A percentile compares a stretch with the other conserved stretches of the same genome.
phyloP scores from a whole-genome alignment of 1,284 basidiomycete species.

The Cerioporus squamosus region DNA sequence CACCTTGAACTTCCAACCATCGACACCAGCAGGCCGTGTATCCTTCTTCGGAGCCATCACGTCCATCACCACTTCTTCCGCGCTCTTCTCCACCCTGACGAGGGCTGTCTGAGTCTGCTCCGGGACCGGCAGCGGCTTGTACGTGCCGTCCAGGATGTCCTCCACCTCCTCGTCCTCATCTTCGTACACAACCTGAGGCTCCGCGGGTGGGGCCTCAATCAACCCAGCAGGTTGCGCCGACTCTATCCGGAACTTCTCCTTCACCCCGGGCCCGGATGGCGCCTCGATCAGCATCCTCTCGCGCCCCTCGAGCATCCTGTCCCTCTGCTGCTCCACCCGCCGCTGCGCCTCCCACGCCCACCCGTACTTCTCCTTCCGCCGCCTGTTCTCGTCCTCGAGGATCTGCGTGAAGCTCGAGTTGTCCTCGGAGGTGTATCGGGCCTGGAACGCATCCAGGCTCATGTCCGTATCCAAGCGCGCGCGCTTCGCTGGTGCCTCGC shows the following conservation, averaged over 20 bases:
- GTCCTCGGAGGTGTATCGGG: slow-evolving; percentile 92
- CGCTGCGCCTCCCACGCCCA: slow-evolving; percentile 95
- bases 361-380: slow-evolving; percentile 75
- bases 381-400: slow-evolving; percentile 84
- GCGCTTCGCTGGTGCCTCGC: slow-evolving; percentile 53
- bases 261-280: slow-evolving; percentile 62
- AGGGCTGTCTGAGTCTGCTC: slow-evolving; percentile 20
- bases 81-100: slow-evolving; percentile 29
- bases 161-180: slow-evolving; percentile 30
- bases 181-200: slow-evolving; percentile 35
- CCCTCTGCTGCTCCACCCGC: slow-evolving; percentile 69
- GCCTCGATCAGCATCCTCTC: slow-evolving; percentile 74
- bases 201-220: slow-evolving; percentile 44
- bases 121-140: slow-evolving; percentile 14
- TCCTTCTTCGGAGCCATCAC: slow-evolving; percentile 81
- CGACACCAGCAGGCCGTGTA: slow-evolving; percentile 67
- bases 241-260: slow-evolving; percentile 70
- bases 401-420: slow-evolving; percentile 94
- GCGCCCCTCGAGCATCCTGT: slow-evolving; percentile 64
- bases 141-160: slow-evolving; percentile 20
- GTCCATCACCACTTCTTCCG: slow-evolving; percentile 50
- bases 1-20: slow-evolving; percentile 90
- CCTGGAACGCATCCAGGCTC: slow-evolving; percentile 85
- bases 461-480: slow-evolving; percentile 62
- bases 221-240: slow-evolving; percentile 55